Base-by-base conservation (phyloP, 176 grass and related monocot genomes). In the Carex scoparia region DNA sequence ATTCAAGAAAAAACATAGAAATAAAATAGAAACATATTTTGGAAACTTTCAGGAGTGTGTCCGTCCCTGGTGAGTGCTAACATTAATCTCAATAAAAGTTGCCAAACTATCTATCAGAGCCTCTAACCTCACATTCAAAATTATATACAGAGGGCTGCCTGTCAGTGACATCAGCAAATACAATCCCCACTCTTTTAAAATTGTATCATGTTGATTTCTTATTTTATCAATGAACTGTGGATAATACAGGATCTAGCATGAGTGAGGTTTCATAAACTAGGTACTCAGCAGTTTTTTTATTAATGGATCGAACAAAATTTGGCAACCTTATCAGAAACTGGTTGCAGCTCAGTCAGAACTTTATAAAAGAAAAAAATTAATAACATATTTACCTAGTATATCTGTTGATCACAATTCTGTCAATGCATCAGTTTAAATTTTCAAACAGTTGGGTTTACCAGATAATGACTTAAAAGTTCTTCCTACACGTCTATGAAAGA, bases 361-460 rank as follows among this genome's bases (percentile, higher is more conserved):
- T 37, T 71, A 1, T 70, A 71, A 7, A 40, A 61, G 35, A 86
- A 86, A 55, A n/a, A 44, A n/a, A 23, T 23, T 23, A 57, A 57
- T 31, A 61, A 77, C 23, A 23, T 23, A 23, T 23, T 23, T 23
- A 23, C 23, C 23, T 23, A 23, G 23, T 23, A 23, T 23, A 23
- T 23, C 23, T 23, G 23, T 23, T 23, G 23, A 23, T 23, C 23
- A 23, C 23, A 23, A 23, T 23, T 23, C 78, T 98, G 69, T 93
- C 84, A 84, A 23, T 23, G 23, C 23, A 23, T 89, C 23, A 23
- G 23, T 83, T 23, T 91, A 75, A 69, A 93, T 67, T 53, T 81
- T 80, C 0, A 84, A 88, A 55, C 89, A 91, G 2, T 98, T 94
- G 80, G 89, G 86, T 83, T 94, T 77, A n/a, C 87, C 86, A 23